Conservation (phyloP, 2,329 filamentous ascomycete genomes). For the Acephala macrosclerotiorum region DNA sequence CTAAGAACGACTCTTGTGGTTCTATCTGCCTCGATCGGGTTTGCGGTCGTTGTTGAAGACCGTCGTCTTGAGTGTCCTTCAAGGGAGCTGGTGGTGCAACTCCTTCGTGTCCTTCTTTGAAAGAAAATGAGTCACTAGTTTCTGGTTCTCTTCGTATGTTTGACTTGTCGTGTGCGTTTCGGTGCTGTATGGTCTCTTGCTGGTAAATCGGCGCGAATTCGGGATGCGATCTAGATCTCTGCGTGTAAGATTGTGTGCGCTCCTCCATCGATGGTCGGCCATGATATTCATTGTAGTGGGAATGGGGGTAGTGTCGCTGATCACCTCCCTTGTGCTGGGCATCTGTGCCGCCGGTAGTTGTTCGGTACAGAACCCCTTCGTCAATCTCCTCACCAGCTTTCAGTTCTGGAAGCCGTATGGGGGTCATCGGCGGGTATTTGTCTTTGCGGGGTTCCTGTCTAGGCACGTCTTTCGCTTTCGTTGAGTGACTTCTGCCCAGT, state of each 20-base stretch:
- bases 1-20: neutral
- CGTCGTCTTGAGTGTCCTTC: neutral
- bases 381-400: neutral
- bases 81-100: neutral
- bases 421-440: neutral
- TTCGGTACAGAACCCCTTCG: neutral
- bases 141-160: neutral
- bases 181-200: slow-evolving; percentile 3
- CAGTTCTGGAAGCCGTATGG: neutral
- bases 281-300: neutral
- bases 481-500: neutral
- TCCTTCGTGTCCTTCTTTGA: neutral
- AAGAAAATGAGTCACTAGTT: neutral
- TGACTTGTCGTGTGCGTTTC: neutral
- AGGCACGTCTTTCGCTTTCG: neutral
- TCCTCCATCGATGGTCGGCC: neutral
- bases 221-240: neutral
- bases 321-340: neutral
- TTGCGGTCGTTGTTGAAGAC: neutral
- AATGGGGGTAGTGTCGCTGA: neutral
- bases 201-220: neutral
- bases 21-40: neutral
- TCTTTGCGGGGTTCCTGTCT: neutral
- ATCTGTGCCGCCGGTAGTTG: neutral
- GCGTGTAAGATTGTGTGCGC: neutral